Base-by-base conservation (phyloP, 805 yeast species). In the Jamesozyma jinghongensis region DNA sequence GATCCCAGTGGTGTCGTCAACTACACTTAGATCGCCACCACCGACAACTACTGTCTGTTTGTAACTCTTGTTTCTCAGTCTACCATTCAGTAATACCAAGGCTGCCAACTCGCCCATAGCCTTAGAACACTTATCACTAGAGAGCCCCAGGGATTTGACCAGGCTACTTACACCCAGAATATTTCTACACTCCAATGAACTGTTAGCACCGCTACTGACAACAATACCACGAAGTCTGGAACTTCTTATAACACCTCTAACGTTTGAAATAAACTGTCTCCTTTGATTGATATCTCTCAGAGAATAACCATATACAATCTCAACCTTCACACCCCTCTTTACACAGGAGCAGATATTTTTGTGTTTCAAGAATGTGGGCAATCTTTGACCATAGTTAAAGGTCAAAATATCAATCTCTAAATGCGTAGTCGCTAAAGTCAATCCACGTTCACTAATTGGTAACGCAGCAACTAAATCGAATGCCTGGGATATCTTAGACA, bases 401-500 rank as follows among this genome's bases (percentile, higher is more conserved):
- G 95, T 77, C 16, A 92, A 73, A 19, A 92, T 45, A 62, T 92
- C 97, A 33, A 88, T 69, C 44, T 87, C 96, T 35, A 87, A 66
- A 43, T 77, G 77, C 2, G 85, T 70, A 17, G 87, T 77, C 3
- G 92, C 81, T 38, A 81, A 65, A 36, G 82, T 79, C 13, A 92
- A 66, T 4, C 87, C 84, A 56, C 78, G 81, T 56, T 92, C 98
- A 38, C 81, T 74, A 18, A 68, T 52, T 1, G 98, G 98, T 48
- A 79, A 74, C 1, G 90, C 79, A 0, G 96, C 85, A 6, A 92
- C 69, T 2, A 92, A 61, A 57, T 92, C 97, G 56, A 82, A 92
- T 10, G 54, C 57, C 36, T 59, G 61, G 5, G 62, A 54, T 14
- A 60, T 57, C 39, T 59, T 61, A 12, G 59, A 44, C 20, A 60